A percentile compares a stretch with the other conserved stretches of the same genome.
Evolutionary conservation across 352 stramenopile genomes (phyloP).

Genomic region (Pythium apleroticum): DNA sequence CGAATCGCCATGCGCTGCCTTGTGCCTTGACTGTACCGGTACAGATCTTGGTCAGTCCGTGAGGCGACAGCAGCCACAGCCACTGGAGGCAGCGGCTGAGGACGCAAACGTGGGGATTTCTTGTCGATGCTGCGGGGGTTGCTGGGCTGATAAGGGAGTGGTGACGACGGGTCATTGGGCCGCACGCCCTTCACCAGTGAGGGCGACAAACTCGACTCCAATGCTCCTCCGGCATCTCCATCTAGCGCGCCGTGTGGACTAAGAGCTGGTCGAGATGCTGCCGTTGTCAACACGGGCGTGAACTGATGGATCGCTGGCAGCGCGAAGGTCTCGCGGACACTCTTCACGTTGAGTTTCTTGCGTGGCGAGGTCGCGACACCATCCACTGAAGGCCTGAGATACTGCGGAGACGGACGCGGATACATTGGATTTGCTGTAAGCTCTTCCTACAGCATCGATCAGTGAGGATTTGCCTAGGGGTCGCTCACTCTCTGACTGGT

Average conservation of each 20-base stretch:
- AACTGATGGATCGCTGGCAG: slow-evolving; percentile 66
- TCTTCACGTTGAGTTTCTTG: slow-evolving; percentile 39
- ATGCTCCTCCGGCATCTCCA: not conserved
- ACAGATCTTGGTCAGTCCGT: slow-evolving; percentile 56
- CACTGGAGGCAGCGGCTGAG: slow-evolving; percentile 30
- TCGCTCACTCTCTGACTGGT: not conserved
- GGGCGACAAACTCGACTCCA: not conserved
- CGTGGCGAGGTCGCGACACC: slow-evolving; percentile 29
- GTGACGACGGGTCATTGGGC: not conserved
- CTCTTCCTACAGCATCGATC: not conserved
- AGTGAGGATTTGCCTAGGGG: not conserved
- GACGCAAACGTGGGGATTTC: slow-evolving; percentile 33
- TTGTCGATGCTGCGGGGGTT: slow-evolving; percentile 24
- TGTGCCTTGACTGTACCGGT: slow-evolving; percentile 51
- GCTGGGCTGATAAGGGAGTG: not conserved
- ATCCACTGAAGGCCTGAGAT: slow-evolving; percentile 19
- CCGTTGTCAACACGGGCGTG: slow-evolving; percentile 39
- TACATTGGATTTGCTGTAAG: slow-evolving; percentile 19
- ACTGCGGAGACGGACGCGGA: slow-evolving; percentile 10
- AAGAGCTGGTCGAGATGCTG: not conserved
- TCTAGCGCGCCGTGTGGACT: not conserved
- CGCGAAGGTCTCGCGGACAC: slow-evolving; percentile 43
- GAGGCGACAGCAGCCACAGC: slow-evolving; percentile 39
- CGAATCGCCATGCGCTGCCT: slow-evolving; percentile 69
- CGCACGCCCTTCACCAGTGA: not conserved